Percentiles rank a stretch among this genome's conserved stretches.
These are phyloP conservation scores for Phylloporus sp. DNA, from an alignment of 768 basidiomycete species.

Conservation along the genomic window DNA sequence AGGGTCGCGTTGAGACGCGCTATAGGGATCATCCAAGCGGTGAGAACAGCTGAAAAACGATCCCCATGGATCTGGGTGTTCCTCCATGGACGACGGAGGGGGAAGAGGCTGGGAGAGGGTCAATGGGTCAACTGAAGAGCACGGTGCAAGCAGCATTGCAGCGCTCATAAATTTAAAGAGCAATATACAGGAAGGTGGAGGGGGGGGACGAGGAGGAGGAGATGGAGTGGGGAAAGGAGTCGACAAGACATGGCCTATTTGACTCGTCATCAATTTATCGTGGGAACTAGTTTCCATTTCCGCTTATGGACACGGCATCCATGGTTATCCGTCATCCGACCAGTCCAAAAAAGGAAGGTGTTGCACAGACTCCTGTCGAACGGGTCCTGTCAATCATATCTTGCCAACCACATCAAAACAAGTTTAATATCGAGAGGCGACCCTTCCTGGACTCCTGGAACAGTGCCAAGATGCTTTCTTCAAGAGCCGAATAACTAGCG, in stretches of 20 bases:
- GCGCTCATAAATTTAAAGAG: slow-evolving; percentile 1
- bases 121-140: not conserved
- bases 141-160: slow-evolving; percentile 3
- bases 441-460: not conserved
- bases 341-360: not conserved
- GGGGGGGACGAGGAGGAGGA: not conserved
- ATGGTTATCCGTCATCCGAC: not conserved
- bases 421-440: not conserved
- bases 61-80: slow-evolving; percentile 11
- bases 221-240: slow-evolving; percentile 16
- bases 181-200: not conserved
- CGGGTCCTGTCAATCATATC: not conserved
- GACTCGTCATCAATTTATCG: slow-evolving; percentile 18
- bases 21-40: not conserved
- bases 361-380: not conserved
- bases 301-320: not conserved
- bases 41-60: slow-evolving; percentile 1
- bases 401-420: not conserved
- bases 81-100: slow-evolving; percentile 7
- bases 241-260: slow-evolving; percentile 3
- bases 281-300: slow-evolving; percentile 12
- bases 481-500: not conserved
- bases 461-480: not conserved
- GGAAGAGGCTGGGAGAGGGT: slow-evolving; percentile 7
- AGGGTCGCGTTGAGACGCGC: not conserved